phyloP scores from a whole-genome alignment of 2,329 filamentous ascomycete genomes.

The Monosporascus ibericus region DNA sequence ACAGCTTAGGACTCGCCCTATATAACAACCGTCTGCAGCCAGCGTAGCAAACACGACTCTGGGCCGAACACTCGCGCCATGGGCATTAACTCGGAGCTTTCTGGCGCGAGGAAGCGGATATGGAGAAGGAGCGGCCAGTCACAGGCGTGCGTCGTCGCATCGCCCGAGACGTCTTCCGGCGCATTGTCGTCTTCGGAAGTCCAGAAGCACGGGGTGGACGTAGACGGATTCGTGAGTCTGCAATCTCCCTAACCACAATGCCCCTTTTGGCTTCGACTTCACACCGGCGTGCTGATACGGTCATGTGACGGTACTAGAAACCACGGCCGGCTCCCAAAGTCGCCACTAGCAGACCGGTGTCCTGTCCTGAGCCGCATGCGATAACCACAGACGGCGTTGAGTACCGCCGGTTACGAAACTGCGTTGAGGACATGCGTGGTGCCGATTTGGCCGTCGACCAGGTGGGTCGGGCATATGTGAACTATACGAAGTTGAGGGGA shows the following conservation, averaged over 20 bases:
- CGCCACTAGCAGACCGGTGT: background rate
- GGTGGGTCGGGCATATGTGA: conserved; percentile 38
- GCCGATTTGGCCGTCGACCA: conserved; percentile 9
- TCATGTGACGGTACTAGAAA: background rate
- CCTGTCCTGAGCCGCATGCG: background rate
- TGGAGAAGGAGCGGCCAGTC: background rate
- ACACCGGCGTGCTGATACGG: background rate
- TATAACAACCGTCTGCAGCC: no score
- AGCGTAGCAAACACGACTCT: no score
- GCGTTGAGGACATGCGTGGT: conserved; percentile 7
- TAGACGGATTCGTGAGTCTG: no score
- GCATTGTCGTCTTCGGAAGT: background rate
- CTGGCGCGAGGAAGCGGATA: background rate
- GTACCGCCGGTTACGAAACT: conserved; percentile 4
- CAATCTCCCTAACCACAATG: no score
- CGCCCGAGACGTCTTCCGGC: background rate
- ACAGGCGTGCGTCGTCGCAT: background rate
- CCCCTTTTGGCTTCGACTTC: no score
- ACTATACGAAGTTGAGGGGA: conserved; percentile 36
- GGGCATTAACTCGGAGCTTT: background rate
- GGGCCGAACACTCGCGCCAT: background rate
- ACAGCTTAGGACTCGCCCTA: no score
- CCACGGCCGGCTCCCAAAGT: background rate
- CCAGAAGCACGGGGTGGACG: background rate
- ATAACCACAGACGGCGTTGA: background rate